Percentiles rank a stretch among this genome's conserved stretches.
phyloP scores from a whole-genome alignment of 2,329 filamentous ascomycete genomes.

The Sporothrix dimorphospora region DNA sequence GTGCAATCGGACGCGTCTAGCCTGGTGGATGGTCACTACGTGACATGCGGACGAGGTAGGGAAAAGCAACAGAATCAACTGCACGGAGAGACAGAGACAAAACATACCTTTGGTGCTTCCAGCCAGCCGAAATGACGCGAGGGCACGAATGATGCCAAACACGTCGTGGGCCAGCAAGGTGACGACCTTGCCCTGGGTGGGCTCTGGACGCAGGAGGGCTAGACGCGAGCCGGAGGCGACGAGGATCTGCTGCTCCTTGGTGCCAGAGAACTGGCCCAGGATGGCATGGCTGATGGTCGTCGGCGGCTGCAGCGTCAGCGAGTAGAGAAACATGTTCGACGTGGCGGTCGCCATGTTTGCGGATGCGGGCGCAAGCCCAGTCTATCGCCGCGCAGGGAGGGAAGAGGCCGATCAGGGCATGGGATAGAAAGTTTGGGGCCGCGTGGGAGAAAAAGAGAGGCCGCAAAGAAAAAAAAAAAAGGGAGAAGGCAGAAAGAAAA shows the following conservation, averaged over 20 bases:
- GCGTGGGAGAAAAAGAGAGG: conserved; percentile 2
- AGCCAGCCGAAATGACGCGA: conserved; percentile 87
- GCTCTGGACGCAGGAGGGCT: conserved; percentile 83
- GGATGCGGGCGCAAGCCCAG: conserved; percentile 49
- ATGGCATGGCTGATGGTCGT: conserved; percentile 89
- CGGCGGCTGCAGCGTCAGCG: conserved; percentile 90
- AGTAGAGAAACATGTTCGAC: conserved; percentile 98
- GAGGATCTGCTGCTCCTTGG: conserved; percentile 96
- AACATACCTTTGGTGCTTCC: conserved; percentile 94
- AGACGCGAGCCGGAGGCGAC: conserved; percentile 90
- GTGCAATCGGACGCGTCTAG: conserved; percentile 26
- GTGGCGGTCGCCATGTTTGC: conserved; percentile 83
- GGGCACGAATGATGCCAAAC: conserved; percentile 90
- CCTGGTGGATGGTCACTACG: conserved; percentile 71
- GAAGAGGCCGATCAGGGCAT: conserved; percentile 24
- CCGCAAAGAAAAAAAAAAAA: neutral
- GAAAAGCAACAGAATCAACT: conserved; percentile 60
- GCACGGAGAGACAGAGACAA: conserved; percentile 31
- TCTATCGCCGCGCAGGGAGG: conserved; percentile 25
- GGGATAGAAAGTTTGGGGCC: conserved; percentile 12
- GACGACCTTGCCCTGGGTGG: conserved; percentile 80
- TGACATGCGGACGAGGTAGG: conserved; percentile 74
- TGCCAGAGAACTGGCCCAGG: conserved; percentile 92
- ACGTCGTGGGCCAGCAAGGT: conserved; percentile 89
- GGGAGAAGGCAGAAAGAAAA: neutral